Percentiles rank a stretch among this genome's conserved stretches.
Conservation (phyloP, 371 early-diverging fungal genomes). For the Blyttiomyces sp. region DNA sequence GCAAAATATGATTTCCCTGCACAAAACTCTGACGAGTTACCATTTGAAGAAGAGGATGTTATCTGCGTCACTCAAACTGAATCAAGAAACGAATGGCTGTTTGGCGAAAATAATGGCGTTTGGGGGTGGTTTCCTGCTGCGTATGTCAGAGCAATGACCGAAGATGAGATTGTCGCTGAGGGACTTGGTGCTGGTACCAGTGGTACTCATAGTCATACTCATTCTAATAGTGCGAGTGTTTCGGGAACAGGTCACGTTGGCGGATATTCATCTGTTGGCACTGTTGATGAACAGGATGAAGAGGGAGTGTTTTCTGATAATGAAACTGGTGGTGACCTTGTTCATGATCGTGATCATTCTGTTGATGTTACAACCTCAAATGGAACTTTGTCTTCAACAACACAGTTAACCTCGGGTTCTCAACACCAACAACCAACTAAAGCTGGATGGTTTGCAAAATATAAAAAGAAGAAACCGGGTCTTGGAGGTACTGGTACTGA, state of each 20-base stretch:
- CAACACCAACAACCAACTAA: neutral
- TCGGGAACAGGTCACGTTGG: too few species aligned
- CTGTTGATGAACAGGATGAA: neutral
- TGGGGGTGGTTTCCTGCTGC: conserved; percentile 45
- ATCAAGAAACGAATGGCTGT: conserved; percentile 23
- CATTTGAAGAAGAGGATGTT: conserved; percentile 42
- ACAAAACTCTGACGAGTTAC: conserved; percentile 33
- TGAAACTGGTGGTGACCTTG: neutral
- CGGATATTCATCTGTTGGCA: neutral
- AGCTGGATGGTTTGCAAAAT: neutral
- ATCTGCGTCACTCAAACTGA: conserved; percentile 16
- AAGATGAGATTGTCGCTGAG: neutral
- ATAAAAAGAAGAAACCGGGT: neutral
- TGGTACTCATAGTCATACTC: too few species aligned
- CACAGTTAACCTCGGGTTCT: neutral
- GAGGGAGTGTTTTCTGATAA: neutral
- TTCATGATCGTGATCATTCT: neutral
- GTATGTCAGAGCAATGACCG: conserved; percentile 18
- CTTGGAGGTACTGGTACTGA: neutral
- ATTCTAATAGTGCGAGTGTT: too few species aligned
- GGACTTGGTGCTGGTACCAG: too few species aligned
- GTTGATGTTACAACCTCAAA: too few species aligned
- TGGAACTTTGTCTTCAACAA: neutral
- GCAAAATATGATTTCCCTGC: conserved; percentile 41
- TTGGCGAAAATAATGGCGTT: conserved; percentile 35